Evolutionary conservation across 371 early-diverging fungal species (phyloP).

Genomic region (Mortierella sp.): DNA sequence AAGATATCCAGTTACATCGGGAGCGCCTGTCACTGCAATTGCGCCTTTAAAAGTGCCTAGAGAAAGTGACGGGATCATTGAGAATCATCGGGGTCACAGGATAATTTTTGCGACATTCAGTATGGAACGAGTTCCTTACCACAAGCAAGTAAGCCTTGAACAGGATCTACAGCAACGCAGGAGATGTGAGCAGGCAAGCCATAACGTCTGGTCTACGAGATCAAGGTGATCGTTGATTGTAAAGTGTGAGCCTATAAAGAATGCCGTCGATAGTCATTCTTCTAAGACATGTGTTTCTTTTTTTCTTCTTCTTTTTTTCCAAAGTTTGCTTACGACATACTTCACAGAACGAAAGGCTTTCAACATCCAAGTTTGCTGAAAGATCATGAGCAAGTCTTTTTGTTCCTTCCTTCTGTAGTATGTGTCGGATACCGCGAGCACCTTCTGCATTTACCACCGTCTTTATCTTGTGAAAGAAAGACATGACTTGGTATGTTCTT

Average conservation of each 20-base stretch:
- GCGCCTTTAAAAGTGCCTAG: slow-evolving; percentile 50
- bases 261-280: slow-evolving; percentile 13
- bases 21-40: slow-evolving; percentile 45
- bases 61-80: not conserved
- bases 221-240: not conserved
- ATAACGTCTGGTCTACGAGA: slow-evolving; percentile 57
- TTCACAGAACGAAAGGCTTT: slow-evolving; percentile 42
- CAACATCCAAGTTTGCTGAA: slow-evolving; percentile 31
- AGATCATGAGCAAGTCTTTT: slow-evolving; percentile 51
- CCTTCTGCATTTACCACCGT: slow-evolving; percentile 52
- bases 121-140: slow-evolving; percentile 55
- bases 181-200: slow-evolving; percentile 63
- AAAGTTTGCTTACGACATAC: slow-evolving; percentile 11
- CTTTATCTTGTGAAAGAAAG: slow-evolving; percentile 52
- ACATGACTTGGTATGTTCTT: slow-evolving; percentile 19
- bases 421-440: slow-evolving; percentile 48
- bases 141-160: slow-evolving; percentile 65
- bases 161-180: slow-evolving; percentile 66
- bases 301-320: not conserved
- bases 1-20: slow-evolving; percentile 34
- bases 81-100: not conserved
- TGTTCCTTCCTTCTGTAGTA: slow-evolving; percentile 51
- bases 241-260: not conserved
- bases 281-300: not conserved
- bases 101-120: not conserved